phyloP scores from a whole-genome alignment of 2,329 filamentous ascomycete genomes.

The Hypomyces rosellus region DNA sequence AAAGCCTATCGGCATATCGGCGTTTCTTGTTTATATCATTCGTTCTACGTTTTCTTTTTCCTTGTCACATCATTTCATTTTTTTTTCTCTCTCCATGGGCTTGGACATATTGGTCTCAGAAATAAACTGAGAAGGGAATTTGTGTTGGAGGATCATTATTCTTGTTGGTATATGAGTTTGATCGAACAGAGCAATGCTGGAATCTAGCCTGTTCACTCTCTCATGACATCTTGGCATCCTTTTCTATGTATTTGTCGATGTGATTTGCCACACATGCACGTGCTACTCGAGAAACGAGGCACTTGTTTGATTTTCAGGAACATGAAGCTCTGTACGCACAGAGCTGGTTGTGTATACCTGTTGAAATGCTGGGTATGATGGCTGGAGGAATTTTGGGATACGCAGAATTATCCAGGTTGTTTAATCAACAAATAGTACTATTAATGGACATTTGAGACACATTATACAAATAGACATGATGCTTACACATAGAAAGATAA shows the following conservation, averaged over 20 bases:
- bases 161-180: constrained; percentile 2
- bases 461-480: no score
- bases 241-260: neutral
- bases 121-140: neutral
- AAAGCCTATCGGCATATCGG: constrained; percentile 6
- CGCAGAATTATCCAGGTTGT: no score
- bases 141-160: neutral
- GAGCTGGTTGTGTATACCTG: no score
- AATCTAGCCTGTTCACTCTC: constrained; percentile 7
- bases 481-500: no score
- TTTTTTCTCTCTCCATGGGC: neutral
- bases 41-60: neutral
- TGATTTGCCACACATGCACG: neutral
- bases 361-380: no score
- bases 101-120: neutral
- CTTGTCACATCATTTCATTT: neutral
- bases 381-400: no score
- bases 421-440: no score
- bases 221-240: neutral
- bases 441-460: no score
- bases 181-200: constrained; percentile 5
- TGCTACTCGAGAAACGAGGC: no score
- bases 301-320: neutral
- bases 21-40: constrained; percentile 2
- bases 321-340: constrained; percentile 1